These are phyloP conservation scores for Bromus sterilis DNA, from an alignment of 176 grass and related monocot genomes.

Conservation along the genomic window DNA sequence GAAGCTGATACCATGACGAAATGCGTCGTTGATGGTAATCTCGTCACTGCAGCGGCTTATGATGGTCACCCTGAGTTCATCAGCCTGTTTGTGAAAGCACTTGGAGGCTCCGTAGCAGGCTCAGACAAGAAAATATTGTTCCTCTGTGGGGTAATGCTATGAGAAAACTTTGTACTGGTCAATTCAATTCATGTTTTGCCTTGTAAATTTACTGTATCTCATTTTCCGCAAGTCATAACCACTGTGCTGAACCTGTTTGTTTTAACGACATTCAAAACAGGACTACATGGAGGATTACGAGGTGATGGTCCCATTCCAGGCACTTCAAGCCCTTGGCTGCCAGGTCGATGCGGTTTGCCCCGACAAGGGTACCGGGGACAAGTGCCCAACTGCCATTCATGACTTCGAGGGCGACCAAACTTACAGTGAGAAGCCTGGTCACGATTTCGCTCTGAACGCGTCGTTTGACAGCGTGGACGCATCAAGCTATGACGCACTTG, in stretches of 20 bases:
- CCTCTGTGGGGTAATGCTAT: slow-evolving; percentile 84
- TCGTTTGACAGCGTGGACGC: slow-evolving; percentile 55
- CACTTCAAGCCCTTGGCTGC: slow-evolving; percentile 91
- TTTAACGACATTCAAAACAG: slow-evolving; percentile 22
- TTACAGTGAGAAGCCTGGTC: slow-evolving; percentile 95
- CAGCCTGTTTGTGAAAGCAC: slow-evolving; percentile 73
- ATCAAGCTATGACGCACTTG: slow-evolving; percentile 71
- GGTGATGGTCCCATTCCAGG: slow-evolving; percentile 92
- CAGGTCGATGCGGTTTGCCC: slow-evolving; percentile 78
- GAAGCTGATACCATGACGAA: slow-evolving; percentile 68
- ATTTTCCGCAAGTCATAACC: neutral
- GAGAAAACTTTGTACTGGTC: neutral
- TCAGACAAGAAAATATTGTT: slow-evolving; percentile 79
- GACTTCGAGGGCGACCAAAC: slow-evolving; percentile 98
- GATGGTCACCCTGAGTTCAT: slow-evolving; percentile 74
- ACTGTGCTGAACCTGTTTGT: neutral
- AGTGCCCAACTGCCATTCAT: slow-evolving; percentile 81
- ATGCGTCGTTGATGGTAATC: slow-evolving; percentile 53
- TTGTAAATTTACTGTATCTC: neutral
- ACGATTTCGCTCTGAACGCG: slow-evolving; percentile 72
- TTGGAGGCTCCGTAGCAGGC: slow-evolving; percentile 68
- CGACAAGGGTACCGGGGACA: slow-evolving; percentile 56
- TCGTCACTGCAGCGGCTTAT: slow-evolving; percentile 66
- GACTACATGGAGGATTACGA: slow-evolving; percentile 99
- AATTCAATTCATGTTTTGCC: neutral